Evolutionary conservation across 208 protist species (phyloP), one percentile per base, ranked within the genome.

Genomic region (Phytomonas sp.): DNA sequence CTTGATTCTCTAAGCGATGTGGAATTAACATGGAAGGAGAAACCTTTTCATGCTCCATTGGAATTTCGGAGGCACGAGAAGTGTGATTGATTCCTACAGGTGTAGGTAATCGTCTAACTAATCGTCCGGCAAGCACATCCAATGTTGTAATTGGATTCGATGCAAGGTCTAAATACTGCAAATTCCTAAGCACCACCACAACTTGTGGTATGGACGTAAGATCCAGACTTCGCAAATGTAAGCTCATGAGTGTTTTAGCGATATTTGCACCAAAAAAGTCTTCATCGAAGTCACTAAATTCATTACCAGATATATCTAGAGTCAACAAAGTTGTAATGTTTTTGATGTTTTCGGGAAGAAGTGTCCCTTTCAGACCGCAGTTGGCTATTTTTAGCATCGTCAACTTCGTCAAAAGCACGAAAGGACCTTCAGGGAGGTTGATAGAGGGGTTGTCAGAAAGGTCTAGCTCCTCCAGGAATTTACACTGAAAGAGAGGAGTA

Each of bases 111-210:
- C 85, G 82, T 46, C 78, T 79, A 56, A 93, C 77, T 0, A 93
- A 68, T 29, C 90, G 85, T 3, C 90, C 90, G 5, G 90, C 90
- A 37, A 95, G 76, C 15, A 95, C 90, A 66, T 93, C 87, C 8
- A 95, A 74, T 36, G 90, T 92, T 69, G 90, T 82, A 32, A 95
- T 82, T 0, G 90, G 78, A 76, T 95, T 95, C 63, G 87, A 70
- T 0, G 87, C 77, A 26, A 95, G 77, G 70, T 95, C 90, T 32
- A 95, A 75, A 23, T 67, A 80, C 62, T 74, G 72, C 9, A 93
- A 71, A 31, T 85, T 78, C 40, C 74, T 76, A 28, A 95, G 80
- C 62, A 77, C 72, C 8, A 78, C 75, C 31, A 95, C 73, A 30
- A 89, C 85, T 40, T 80, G 85, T 34, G 90, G 90, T 33, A 92